A percentile compares a stretch with the other conserved stretches of the same genome.
Conservation (phyloP, 1,284 basidiomycete genomes). For the Austroboletus novae-zelandiae region DNA sequence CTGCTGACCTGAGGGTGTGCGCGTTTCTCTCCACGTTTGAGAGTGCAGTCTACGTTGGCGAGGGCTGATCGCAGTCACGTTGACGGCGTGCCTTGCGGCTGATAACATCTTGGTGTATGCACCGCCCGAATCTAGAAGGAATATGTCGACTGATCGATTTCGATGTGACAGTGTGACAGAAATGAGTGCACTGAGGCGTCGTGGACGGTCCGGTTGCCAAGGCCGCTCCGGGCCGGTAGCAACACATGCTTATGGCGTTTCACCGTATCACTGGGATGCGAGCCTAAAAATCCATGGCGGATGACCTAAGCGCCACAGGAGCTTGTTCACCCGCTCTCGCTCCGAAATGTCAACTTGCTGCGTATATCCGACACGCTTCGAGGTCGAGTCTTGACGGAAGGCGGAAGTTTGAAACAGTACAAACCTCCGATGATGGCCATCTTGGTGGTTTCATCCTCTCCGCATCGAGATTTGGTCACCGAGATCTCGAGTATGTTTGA, state of each 20-base stretch:
- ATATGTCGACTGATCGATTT: neutral
- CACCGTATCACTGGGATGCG: neutral
- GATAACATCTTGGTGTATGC: neutral
- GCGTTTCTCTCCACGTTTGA: neutral
- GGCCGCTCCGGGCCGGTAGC: conserved; percentile 5
- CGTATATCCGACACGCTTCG: neutral
- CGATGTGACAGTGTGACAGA: neutral
- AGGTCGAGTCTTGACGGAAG: neutral
- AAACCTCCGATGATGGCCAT: neutral
- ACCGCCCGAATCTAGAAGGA: no score
- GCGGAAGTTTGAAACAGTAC: neutral
- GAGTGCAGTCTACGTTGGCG: neutral
- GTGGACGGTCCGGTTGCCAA: neutral
- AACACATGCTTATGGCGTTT: neutral
- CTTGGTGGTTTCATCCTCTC: neutral
- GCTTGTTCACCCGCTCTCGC: neutral
- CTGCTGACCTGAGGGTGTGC: neutral
- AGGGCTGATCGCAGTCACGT: conserved; percentile 1
- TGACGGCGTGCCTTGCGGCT: neutral
- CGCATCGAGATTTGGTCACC: neutral
- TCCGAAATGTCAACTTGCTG: neutral
- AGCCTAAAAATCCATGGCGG: neutral
- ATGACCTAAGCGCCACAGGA: no score
- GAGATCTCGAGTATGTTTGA: neutral
- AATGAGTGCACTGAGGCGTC: neutral